Base-by-base conservation (phyloP, 1,284 basidiomycete species). In the Apiotrichum sp. region DNA sequence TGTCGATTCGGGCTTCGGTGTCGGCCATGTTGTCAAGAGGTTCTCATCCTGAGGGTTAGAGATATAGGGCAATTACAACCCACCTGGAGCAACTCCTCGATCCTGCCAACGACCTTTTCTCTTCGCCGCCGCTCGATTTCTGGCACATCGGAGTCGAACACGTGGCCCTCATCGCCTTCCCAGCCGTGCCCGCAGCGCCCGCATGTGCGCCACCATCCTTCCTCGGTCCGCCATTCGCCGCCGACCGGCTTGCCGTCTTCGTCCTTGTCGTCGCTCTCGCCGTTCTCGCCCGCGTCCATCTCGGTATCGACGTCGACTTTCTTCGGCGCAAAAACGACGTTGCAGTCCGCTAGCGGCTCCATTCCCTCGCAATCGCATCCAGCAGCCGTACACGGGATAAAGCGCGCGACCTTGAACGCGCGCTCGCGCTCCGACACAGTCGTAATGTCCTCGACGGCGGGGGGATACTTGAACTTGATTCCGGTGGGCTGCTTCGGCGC, bases 51-150 rank as follows among this genome's bases (percentile, higher is more conserved):
- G 69, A 11, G 45, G 14, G 56, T 42, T 22, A 53, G 46, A 47
- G 51, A 51, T 16, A 43, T 4, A 13, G 14, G 31, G 10, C 14
- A 33, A 7, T 13, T 13, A 9, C 13, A 44, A 70, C 77, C 65
- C 78, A 89, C 90, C 82, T 91, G 83, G 43, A 93, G 77, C 52
- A 90, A 72, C 74, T 93, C 89, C 70, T 96, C 92, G 51, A 93
- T 80, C 52, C 88, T 81, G 52, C 88, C 82, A 3, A 89, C 91
- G 7, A 90, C 84, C 62, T 85, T 85, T 47, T 81, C 84, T 70
- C 88, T 81, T 43, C 92, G 81, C 35, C 61, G 65, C 47, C 65
- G 58, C 63, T 80, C 78, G 33, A 67, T 67, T 10, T 65, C 61
- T 6, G 63, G 64, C 11, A 76, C 67, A 11, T 69, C 67, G 6